These are phyloP conservation scores for Hymenoscyphus salicellus DNA, from an alignment of 2,329 filamentous ascomycete genomes.

Conservation along the genomic window DNA sequence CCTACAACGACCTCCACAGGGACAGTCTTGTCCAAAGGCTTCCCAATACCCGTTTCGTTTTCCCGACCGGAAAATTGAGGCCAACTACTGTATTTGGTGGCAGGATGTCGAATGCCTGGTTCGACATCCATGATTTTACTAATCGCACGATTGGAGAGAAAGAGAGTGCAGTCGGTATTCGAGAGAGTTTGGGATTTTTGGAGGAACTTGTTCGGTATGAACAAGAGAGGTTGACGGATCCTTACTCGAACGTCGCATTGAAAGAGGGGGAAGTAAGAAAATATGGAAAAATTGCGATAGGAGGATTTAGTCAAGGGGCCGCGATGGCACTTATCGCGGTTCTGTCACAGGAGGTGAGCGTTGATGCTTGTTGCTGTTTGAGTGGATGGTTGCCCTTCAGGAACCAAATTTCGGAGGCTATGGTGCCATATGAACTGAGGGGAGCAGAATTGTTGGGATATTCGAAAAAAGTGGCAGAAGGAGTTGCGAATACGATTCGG, in stretches of 20 bases:
- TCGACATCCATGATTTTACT: slow-evolving; percentile 28
- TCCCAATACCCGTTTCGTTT: slow-evolving; percentile 24
- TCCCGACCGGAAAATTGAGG: slow-evolving; percentile 22
- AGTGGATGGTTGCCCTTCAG: slow-evolving; percentile 32
- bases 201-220: slow-evolving; percentile 14
- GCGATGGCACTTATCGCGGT: slow-evolving; percentile 25
- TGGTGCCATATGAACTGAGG: neutral
- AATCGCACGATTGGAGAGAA: slow-evolving; percentile 25
- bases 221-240: neutral
- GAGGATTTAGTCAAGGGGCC: slow-evolving; percentile 28
- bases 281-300: slow-evolving; percentile 15
- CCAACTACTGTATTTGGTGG: slow-evolving; percentile 25
- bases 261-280: neutral
- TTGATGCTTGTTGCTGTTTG: slow-evolving; percentile 19
- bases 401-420: slow-evolving; percentile 14
- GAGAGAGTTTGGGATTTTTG: slow-evolving; percentile 20
- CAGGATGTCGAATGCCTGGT: slow-evolving; percentile 30
- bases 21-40: neutral
- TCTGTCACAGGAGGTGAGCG: slow-evolving; percentile 12
- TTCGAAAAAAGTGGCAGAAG: neutral
- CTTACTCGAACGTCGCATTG: slow-evolving; percentile 2
- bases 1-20: slow-evolving; percentile 36
- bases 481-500: neutral
- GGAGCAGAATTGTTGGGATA: neutral
- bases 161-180: slow-evolving; percentile 13